These are phyloP conservation scores for Hypoxylon cercidicola DNA, from an alignment of 495 filamentous ascomycete genomes.

Conservation along the genomic window DNA sequence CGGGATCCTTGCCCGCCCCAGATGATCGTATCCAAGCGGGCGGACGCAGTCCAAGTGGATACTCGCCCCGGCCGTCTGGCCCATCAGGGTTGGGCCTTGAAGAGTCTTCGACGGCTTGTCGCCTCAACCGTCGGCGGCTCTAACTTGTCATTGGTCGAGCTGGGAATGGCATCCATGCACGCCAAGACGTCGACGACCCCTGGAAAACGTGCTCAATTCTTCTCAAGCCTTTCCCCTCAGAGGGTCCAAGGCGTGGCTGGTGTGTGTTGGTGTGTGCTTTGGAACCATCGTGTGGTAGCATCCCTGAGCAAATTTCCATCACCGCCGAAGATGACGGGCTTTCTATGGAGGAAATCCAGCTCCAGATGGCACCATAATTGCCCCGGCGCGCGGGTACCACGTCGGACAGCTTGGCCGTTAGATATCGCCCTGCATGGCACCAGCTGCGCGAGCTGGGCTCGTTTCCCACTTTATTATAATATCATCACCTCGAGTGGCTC, in stretches of 20 bases:
- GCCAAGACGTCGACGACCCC: constrained; percentile 29
- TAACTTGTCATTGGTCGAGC: constrained; percentile 18
- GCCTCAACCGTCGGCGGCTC: constrained; percentile 24
- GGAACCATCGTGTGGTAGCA: constrained; percentile 32
- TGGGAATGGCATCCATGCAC: constrained; percentile 21
- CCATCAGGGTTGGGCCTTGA: constrained; percentile 29
- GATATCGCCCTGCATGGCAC: constrained; percentile 1
- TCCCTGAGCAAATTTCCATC: constrained; percentile 37
- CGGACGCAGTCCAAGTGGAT: constrained; percentile 36
- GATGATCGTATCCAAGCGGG: constrained; percentile 12
- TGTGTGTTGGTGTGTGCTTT: constrained; percentile 25
- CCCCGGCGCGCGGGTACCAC: constrained; percentile 27
- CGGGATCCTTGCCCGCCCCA: constrained; percentile 13
- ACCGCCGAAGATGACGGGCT: constrained; percentile 16
- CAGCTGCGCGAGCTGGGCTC: constrained; percentile 5
- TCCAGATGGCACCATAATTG: constrained; percentile 9
- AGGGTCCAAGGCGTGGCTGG: constrained; percentile 12
- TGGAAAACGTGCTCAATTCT: constrained; percentile 48
- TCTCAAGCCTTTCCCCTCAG: constrained; percentile 42
- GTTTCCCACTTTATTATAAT: constrained; percentile 24
- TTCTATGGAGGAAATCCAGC: constrained; percentile 5
- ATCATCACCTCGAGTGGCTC: constrained; percentile 19
- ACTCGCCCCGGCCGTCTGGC: constrained; percentile 13
- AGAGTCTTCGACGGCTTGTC: constrained; percentile 29
- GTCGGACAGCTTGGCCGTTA: constrained; percentile 18